Evolutionary conservation across 306 rosid genomes (phyloP).

Genomic region (Argentina anserina): DNA sequence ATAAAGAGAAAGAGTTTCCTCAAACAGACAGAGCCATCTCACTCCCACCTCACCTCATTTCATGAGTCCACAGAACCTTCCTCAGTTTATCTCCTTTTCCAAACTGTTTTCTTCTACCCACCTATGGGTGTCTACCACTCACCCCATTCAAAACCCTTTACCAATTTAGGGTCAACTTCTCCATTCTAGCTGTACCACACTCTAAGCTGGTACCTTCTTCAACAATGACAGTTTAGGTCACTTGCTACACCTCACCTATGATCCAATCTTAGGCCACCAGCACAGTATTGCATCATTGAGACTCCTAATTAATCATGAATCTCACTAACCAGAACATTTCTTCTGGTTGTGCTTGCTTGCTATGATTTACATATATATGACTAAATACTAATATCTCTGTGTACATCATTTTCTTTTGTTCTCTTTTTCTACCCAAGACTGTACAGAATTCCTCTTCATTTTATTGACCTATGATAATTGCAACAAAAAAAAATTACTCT

Average conservation of each 20-base stretch:
- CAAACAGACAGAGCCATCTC: slow-evolving; percentile 5
- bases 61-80: slow-evolving; percentile 22
- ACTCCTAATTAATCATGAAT: slow-evolving; percentile 7
- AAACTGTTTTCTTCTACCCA: slow-evolving; percentile 34
- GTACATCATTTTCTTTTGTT: background rate
- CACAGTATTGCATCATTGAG: slow-evolving; percentile 23
- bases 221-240: slow-evolving; percentile 18
- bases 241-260: slow-evolving; percentile 22
- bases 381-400: slow-evolving; percentile 1
- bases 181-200: slow-evolving; percentile 53
- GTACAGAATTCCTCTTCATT: slow-evolving; percentile 38
- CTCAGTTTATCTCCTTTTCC: slow-evolving; percentile 22
- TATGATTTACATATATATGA: background rate
- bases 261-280: slow-evolving; percentile 24
- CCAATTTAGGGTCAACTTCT: slow-evolving; percentile 27
- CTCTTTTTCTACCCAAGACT: slow-evolving; percentile 25
- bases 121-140: slow-evolving; percentile 17
- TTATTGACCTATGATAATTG: slow-evolving; percentile 27
- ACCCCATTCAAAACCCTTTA: background rate
- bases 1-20: background rate
- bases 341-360: slow-evolving; percentile 14
- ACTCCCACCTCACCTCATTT: slow-evolving; percentile 25
- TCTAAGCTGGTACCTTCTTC: slow-evolving; percentile 18
- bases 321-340: slow-evolving; percentile 21
- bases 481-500: slow-evolving; percentile 32